Evolutionary conservation across 108 stramenopile genomes (phyloP).

Genomic region (Fragilariopsis cylindrus): DNA sequence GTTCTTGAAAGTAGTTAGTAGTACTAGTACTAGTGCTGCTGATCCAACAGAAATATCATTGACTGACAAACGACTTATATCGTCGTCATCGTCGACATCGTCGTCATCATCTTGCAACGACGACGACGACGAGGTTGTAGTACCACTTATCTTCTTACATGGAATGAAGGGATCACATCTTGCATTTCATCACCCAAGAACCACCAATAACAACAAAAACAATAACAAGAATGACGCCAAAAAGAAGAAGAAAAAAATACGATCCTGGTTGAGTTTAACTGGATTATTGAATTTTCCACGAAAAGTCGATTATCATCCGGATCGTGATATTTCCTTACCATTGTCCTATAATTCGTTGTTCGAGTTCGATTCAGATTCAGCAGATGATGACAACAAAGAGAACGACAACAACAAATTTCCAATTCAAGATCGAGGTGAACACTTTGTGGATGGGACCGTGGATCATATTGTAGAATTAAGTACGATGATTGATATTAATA

Average conservation of each 20-base stretch:
- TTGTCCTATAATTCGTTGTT: slow-evolving; percentile 40
- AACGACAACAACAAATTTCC: neutral
- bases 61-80: too few species aligned
- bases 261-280: slow-evolving; percentile 34
- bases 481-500: slow-evolving; percentile 15
- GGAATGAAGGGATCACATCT: slow-evolving; percentile 62
- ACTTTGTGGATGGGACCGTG: slow-evolving; percentile 49
- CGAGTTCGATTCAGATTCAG: neutral
- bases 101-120: too few species aligned
- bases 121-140: slow-evolving; percentile 1
- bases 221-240: neutral
- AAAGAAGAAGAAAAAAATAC: neutral
- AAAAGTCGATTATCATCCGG: slow-evolving; percentile 34
- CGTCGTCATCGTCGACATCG: too few species aligned
- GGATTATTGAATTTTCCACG: slow-evolving; percentile 49
- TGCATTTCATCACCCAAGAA: slow-evolving; percentile 22
- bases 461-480: slow-evolving; percentile 55
- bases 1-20: too few species aligned
- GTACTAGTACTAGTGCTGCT: too few species aligned
- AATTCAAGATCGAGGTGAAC: slow-evolving; percentile 39
- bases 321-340: slow-evolving; percentile 48
- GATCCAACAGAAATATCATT: too few species aligned
- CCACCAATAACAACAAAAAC: neutral
- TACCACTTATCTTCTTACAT: slow-evolving; percentile 53
- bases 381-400: too few species aligned